A percentile compares a stretch with the other conserved stretches of the same genome.
These are phyloP conservation scores for Helotiales sp. DNA, from an alignment of 2,329 filamentous ascomycete species.

Conservation along the genomic window DNA sequence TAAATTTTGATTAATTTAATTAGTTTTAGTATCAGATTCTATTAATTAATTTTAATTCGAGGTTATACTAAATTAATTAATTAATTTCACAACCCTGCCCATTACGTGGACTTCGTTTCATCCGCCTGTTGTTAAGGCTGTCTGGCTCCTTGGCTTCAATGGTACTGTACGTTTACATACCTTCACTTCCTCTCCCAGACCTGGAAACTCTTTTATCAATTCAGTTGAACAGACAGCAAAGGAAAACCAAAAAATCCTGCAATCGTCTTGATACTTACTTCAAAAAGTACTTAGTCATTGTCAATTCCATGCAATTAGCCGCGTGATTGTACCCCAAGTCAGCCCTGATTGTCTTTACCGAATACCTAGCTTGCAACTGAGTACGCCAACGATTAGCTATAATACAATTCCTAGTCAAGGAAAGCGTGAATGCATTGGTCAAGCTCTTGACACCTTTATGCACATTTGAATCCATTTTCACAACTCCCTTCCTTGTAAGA, in stretches of 20 bases:
- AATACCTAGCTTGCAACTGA: too few relatives aligned
- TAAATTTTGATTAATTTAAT: too few relatives aligned
- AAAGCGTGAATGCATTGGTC: too few relatives aligned
- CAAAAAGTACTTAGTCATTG: background rate
- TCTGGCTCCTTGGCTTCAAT: background rate
- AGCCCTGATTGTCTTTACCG: background rate
- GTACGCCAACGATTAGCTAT: too few relatives aligned
- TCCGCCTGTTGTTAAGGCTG: background rate
- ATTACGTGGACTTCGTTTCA: constrained; percentile 7
- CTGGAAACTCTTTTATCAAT: background rate
- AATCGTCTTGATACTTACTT: too few relatives aligned
- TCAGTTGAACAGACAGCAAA: background rate
- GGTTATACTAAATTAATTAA: too few relatives aligned
- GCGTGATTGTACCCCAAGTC: background rate
- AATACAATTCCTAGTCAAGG: too few relatives aligned
- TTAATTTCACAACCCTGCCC: background rate
- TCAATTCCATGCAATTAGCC: background rate
- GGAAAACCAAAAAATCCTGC: background rate
- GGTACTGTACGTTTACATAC: too few relatives aligned
- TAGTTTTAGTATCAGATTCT: too few relatives aligned
- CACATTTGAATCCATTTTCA: background rate
- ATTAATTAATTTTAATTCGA: too few relatives aligned
- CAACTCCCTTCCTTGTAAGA: background rate
- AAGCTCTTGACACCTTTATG: background rate
- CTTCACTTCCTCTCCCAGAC: background rate